Evolutionary conservation across 257 asterid species (phyloP).

Genomic region (Solanum virginianum): DNA sequence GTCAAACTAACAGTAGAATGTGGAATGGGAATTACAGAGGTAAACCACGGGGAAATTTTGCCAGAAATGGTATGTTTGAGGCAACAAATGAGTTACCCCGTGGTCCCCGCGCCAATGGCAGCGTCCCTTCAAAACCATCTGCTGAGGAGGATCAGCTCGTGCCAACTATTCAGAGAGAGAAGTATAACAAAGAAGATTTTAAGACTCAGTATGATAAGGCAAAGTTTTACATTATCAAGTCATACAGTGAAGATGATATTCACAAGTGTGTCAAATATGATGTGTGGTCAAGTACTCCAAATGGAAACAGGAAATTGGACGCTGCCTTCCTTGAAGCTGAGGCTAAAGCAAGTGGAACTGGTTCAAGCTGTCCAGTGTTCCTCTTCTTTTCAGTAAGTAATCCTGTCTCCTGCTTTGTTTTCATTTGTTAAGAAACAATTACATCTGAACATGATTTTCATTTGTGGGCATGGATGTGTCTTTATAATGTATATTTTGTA

Average conservation of each 20-base stretch:
- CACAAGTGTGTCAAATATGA: slow-evolving; percentile 76
- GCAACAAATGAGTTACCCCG: slow-evolving; percentile 50
- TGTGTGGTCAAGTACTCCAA: slow-evolving; percentile 88
- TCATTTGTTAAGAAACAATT: neutral
- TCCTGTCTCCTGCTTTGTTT: neutral
- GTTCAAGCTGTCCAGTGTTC: slow-evolving; percentile 50
- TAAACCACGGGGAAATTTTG: slow-evolving; percentile 27
- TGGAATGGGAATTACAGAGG: slow-evolving; percentile 39
- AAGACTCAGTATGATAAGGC: slow-evolving; percentile 46
- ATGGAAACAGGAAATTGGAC: slow-evolving; percentile 66
- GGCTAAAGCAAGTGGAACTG: slow-evolving; percentile 30
- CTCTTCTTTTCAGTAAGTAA: slow-evolving; percentile 64
- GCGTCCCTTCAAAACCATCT: slow-evolving; percentile 10
- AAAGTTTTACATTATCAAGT: slow-evolving; percentile 69
- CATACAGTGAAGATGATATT: slow-evolving; percentile 72
- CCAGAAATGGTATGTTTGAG: slow-evolving; percentile 42
- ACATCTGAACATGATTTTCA: neutral
- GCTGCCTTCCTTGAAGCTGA: slow-evolving; percentile 48
- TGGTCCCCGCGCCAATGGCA: slow-evolving; percentile 60
- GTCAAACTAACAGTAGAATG: slow-evolving; percentile 24
- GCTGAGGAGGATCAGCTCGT: slow-evolving; percentile 31
- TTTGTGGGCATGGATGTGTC: neutral
- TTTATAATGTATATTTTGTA: neutral
- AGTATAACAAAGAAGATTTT: slow-evolving; percentile 46
- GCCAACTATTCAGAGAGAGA: slow-evolving; percentile 24